Base-by-base conservation (phyloP, 768 basidiomycete species). In the Russula brevipes region DNA sequence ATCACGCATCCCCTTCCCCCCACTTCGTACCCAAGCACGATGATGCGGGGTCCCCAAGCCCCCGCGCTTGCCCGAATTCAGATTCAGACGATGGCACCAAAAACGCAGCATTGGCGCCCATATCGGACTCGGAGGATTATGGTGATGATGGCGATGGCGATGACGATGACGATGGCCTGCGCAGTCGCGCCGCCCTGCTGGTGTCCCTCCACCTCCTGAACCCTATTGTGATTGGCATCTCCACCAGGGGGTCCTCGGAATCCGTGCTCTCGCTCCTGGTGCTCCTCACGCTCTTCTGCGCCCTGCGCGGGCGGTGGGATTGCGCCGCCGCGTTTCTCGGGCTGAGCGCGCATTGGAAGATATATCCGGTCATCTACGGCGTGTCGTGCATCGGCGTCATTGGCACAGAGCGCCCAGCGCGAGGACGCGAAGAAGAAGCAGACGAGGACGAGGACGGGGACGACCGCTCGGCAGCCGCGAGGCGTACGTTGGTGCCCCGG, bases 231-330 rank as follows among this genome's bases (percentile, higher is more conserved):
- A 90, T 97, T 73, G 88, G 94, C 66, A 98, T 99, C 69, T 97
- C 95, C 7, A 98, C 97, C 0, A 87, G 97, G 17, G 97, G 97
- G 7, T 98, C 94, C 17, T 95, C 96, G 4, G 97, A 99, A 73
- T 85, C 92, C 2, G 76, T 97, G 17, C 84, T 98, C 16, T 85
- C 87, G 44, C 78, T 89, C 1, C 79, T 95, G 60, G 89, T 98
- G 44, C 80, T 97, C 44, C 75, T 82, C 56, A 85, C 87, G 0
- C 75, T 95, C 33, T 83, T 82, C 71, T 79, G 75, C 36, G 83
- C 85, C 2, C 74, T 88, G 61, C 79, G 80, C 46, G 77, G 75
- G 4, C 77, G 78, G 49, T 89, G 89, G 85, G 79, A 82, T 54
- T 65, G 73, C 3, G 84, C 92, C 0, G 94, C 92, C 0, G 67